Conservation (phyloP, 2,329 filamentous ascomycete species). For the Beauveria sp. region DNA sequence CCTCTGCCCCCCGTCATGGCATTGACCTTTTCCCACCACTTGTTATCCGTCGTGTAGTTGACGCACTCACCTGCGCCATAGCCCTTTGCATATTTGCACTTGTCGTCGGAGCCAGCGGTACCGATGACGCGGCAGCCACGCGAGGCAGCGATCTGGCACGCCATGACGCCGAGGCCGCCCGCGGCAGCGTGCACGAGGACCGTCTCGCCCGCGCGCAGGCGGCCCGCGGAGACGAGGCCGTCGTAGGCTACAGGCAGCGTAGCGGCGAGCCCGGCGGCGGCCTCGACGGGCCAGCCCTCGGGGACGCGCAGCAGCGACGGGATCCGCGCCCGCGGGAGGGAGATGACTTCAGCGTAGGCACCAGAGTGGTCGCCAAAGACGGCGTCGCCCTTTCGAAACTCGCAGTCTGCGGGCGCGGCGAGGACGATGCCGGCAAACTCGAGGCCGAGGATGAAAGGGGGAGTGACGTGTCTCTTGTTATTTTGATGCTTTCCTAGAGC, state of each 20-base stretch:
- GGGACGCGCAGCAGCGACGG: conserved; percentile 36
- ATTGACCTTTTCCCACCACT: conserved; percentile 46
- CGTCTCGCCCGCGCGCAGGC: conserved; percentile 36
- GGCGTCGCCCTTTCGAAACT: conserved; percentile 37
- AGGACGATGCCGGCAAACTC: conserved; percentile 51
- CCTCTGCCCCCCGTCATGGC: conserved; percentile 39
- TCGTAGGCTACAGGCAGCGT: conserved; percentile 49
- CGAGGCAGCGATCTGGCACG: conserved; percentile 46
- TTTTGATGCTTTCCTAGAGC: conserved; percentile 53
- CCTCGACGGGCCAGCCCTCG: conserved; percentile 33
- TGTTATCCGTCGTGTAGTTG: conserved; percentile 25
- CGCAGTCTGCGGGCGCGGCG: conserved; percentile 25
- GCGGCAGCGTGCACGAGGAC: conserved; percentile 49
- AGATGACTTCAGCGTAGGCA: conserved; percentile 45
- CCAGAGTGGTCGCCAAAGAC: conserved; percentile 48
- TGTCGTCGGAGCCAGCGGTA: conserved; percentile 39
- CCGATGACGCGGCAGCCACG: conserved; percentile 46
- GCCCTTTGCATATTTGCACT: conserved; percentile 31
- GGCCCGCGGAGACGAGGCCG: conserved; percentile 34
- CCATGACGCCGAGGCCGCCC: conserved; percentile 48
- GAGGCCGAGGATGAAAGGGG: conserved; percentile 52
- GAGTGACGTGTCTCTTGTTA: conserved; percentile 45
- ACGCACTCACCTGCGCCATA: conserved; percentile 36
- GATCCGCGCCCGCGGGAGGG: conserved; percentile 24
- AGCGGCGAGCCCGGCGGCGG: conserved; percentile 45